Evolutionary conservation across 495 filamentous ascomycete genomes (phyloP), one percentile per base, ranked within the genome.

Genomic region (Sphaerosporella brunnea): DNA sequence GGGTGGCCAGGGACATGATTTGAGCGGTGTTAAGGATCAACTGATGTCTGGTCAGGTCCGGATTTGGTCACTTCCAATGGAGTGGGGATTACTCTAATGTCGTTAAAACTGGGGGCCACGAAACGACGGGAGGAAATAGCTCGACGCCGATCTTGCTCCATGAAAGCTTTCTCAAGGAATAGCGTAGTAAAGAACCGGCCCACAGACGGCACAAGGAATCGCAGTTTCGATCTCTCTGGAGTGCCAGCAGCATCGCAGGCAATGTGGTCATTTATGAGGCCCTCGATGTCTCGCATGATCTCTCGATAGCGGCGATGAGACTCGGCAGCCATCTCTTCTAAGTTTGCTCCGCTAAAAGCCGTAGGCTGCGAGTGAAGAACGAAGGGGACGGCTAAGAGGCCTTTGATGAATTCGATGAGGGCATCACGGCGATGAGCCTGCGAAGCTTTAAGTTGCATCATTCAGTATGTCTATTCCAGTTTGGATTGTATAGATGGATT

Each of bases 51-150:
- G 41, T 44, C 28, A 44, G 41, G 13, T n/a, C n/a, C n/a, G n/a
- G 37, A 18, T 13, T 2, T 1, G 21, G 10, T n/a, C 37, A 8
- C 8, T 24, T 32, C 13, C 13, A 13, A 32, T 7, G 28, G 13
- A 32, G 5, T 32, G 5, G 30, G 15, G 4, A 25, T 46, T 18
- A 46, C 43, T 2, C 92, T 78, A 49, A 97, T 78, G 57, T 97
- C 90, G 65, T 97, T 97, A 72, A 97, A 97, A 10, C 85, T 94
- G 0, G 92, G 92, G 3, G 90, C 79, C 8, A 97, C 90, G 59
- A 95, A 97, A 21, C 90, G 79, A 4, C 90, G 79, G 2, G 77
- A 83, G 48, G 83, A 92, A 64, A 97, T 97, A 60, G 76, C 79
- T 2, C 90, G 77, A 38, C 74, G 77, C 36, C 68, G 58, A 63